phyloP scores from a whole-genome alignment of 2,329 filamentous ascomycete species.

The Neurospora sp. region DNA sequence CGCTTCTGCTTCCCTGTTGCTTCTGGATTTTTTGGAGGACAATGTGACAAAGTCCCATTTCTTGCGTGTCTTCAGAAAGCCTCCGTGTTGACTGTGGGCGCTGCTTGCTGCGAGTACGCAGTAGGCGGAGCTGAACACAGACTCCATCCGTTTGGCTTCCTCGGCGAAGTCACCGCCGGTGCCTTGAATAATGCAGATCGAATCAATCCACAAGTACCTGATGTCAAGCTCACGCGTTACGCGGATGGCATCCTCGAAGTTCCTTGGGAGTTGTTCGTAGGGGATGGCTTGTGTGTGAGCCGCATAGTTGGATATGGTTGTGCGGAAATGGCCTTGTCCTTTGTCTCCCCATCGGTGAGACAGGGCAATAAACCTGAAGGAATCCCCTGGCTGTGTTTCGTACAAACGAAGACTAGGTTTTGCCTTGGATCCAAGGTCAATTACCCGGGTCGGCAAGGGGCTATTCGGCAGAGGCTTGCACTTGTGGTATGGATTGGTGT shows the following conservation, averaged over 20 bases:
- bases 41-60: too few relatives aligned
- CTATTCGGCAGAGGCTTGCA: background rate
- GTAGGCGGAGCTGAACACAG: constrained; percentile 16
- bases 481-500: background rate
- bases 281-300: background rate
- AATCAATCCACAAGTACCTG: constrained; percentile 5
- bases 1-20: background rate
- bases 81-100: constrained; percentile 8
- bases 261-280: background rate
- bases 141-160: constrained; percentile 15
- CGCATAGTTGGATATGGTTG: background rate
- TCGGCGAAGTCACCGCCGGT: constrained; percentile 9
- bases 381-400: constrained; percentile 4
- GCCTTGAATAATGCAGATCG: constrained; percentile 8
- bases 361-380: constrained; percentile 10
- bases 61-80: constrained; percentile 11
- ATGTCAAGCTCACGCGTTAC: too few relatives aligned
- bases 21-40: background rate
- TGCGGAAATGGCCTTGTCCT: constrained; percentile 1
- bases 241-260: too few relatives aligned
- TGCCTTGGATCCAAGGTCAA: background rate
- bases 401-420: background rate
- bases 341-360: constrained; percentile 13
- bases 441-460: background rate
- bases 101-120: constrained; percentile 17